A percentile compares a stretch with the other conserved stretches of the same genome.
phyloP scores from a whole-genome alignment of 805 yeast species.

The Candida chauliodis region DNA sequence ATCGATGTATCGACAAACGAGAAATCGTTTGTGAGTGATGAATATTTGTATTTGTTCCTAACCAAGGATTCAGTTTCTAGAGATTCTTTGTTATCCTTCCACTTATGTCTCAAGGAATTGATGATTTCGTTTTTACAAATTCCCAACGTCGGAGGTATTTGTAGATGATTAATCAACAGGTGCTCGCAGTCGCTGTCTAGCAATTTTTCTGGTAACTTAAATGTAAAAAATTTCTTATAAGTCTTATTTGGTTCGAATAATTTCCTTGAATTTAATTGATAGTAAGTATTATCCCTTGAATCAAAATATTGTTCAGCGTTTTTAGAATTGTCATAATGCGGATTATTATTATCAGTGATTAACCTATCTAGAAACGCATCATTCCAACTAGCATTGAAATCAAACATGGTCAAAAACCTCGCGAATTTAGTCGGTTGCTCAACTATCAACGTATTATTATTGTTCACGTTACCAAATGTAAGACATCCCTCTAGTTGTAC shows the following conservation, averaged over 20 bases:
- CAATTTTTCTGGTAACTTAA: slow-evolving; percentile 34
- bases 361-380: slow-evolving; percentile 31
- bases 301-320: slow-evolving; percentile 17
- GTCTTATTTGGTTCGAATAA: slow-evolving; percentile 27
- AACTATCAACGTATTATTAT: slow-evolving; percentile 15
- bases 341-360: slow-evolving; percentile 27
- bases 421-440: slow-evolving; percentile 18
- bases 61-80: neutral
- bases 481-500: slow-evolving; percentile 35
- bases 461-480: slow-evolving; percentile 19
- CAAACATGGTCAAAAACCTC: slow-evolving; percentile 37
- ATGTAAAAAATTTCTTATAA: slow-evolving; percentile 40
- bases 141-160: slow-evolving; percentile 35
- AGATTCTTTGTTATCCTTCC: slow-evolving; percentile 14
- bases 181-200: slow-evolving; percentile 35
- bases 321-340: slow-evolving; percentile 12
- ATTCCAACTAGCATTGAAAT: slow-evolving; percentile 41
- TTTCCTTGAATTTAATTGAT: slow-evolving; percentile 22
- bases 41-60: slow-evolving; percentile 11
- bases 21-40: slow-evolving; percentile 25
- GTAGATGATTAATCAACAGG: slow-evolving; percentile 33
- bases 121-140: slow-evolving; percentile 27
- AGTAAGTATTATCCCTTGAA: slow-evolving; percentile 28
- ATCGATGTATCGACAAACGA: slow-evolving; percentile 26
- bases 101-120: slow-evolving; percentile 22